Base-by-base conservation (phyloP, 1,139 yeast genomes). In the Sugiyamaella xylanicola region DNA sequence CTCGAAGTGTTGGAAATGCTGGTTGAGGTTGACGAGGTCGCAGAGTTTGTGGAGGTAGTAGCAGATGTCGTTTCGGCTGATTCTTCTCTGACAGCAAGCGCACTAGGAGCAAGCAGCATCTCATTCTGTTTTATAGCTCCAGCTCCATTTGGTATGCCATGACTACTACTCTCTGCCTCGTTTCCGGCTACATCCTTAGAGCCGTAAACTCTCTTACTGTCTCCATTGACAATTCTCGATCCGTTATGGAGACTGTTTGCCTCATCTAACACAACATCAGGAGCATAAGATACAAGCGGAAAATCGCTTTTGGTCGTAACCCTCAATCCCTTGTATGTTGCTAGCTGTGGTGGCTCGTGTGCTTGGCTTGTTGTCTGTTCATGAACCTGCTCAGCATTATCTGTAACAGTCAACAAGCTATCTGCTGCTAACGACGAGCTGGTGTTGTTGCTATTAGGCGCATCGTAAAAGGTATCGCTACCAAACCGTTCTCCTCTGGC, bases 381-480 rank as follows among this genome's bases (percentile, higher is more conserved):
- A 3, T 17, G 49, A 21, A 8, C 25, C 17, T 17, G 27, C n/a
- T 46, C 41, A 5, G 37, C 37, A 29, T 44, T 36, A 27, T 42
- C 52, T n/a, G 45, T 48, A 4, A 46, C 42, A 13, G 50, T 46
- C 27, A 46, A 21, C 25, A 46, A 15, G 20, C 50, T 46, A 46
- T 46, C 50, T 2, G 48, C 40, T 17, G 48, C 27, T 21, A 45
- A 16, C 11, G 48, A 45, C 5, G 48, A 32, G 40, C 40, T 45
- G 15, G 41, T 46, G 11, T 36, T 37, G 15, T 35, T 40, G 25
- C 20, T 40, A 19, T 48, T 40, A 15, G 46, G 41, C 25, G 52
- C 52, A n/a, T 48, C 46, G 25, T 48, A 48, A 29, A 48, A 48
- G 11, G 46, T 40, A 39, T 48, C 52, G n/a, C 37, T 25, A 2